phyloP scores from a whole-genome alignment of 2,329 filamentous ascomycete species.

The Cladosporium phlei region DNA sequence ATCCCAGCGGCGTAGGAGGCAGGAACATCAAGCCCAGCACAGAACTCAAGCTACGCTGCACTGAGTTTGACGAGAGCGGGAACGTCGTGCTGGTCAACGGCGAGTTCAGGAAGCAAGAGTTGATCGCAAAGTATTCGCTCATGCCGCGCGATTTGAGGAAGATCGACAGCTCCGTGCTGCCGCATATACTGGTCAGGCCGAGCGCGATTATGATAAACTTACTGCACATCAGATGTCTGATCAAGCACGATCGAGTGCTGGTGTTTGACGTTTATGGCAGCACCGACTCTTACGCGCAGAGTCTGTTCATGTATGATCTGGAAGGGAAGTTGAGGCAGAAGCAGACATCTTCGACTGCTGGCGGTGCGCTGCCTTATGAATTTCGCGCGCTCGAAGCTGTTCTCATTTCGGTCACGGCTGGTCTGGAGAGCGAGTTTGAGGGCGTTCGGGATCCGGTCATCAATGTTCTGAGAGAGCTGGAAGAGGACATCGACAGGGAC shows the following conservation, averaged over 20 bases:
- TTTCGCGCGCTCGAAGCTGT: slow-evolving; percentile 94
- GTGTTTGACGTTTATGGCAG: slow-evolving; percentile 96
- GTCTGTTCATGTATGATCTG: slow-evolving; percentile 94
- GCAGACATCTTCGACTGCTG: slow-evolving; percentile 45
- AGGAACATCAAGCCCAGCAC: slow-evolving; percentile 74
- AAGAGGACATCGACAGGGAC: slow-evolving; percentile 94
- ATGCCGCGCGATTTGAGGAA: slow-evolving; percentile 93
- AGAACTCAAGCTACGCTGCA: slow-evolving; percentile 83
- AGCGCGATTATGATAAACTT: slow-evolving; percentile 93
- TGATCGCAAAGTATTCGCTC: slow-evolving; percentile 93
- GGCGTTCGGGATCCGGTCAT: slow-evolving; percentile 89
- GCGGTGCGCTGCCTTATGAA: slow-evolving; percentile 75
- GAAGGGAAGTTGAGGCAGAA: slow-evolving; percentile 89
- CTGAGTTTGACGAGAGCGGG: slow-evolving; percentile 88
- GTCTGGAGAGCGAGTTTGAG: slow-evolving; percentile 90
- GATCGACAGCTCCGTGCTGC: slow-evolving; percentile 92
- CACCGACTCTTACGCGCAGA: slow-evolving; percentile 90
- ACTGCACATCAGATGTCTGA: slow-evolving; percentile 90
- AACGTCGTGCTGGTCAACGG: slow-evolving; percentile 89
- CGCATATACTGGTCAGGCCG: slow-evolving; percentile 89
- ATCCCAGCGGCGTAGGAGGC: slow-evolving; percentile 55
- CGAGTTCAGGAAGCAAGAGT: slow-evolving; percentile 95
- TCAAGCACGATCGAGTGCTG: slow-evolving; percentile 89
- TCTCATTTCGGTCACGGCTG: slow-evolving; percentile 85
- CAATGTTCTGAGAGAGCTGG: slow-evolving; percentile 78